Evolutionary conservation across 176 grass and related monocot genomes (phyloP).

Genomic region (Neostapfia colusana): DNA sequence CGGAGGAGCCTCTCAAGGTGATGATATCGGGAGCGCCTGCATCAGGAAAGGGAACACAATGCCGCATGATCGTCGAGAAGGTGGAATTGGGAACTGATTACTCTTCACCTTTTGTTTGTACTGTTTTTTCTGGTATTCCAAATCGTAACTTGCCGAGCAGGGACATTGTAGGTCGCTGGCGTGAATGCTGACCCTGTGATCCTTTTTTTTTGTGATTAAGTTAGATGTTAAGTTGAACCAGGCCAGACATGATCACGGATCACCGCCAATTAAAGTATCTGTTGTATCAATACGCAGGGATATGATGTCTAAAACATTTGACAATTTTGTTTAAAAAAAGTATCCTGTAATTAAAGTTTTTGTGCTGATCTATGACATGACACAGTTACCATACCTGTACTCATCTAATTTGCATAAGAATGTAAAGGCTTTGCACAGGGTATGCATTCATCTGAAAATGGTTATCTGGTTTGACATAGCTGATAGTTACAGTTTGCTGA

Average conservation of each 20-base stretch:
- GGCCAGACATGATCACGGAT: background rate
- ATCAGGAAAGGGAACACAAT: conserved; percentile 73
- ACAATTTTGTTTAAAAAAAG: background rate
- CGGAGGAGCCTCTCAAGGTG: conserved; percentile 51
- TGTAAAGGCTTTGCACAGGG: background rate
- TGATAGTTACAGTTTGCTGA: background rate
- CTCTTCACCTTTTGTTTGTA: background rate
- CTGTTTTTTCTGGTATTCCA: background rate
- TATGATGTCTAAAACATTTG: background rate
- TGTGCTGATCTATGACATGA: background rate
- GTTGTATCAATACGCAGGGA: background rate
- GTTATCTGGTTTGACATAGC: background rate
- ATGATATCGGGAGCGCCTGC: conserved; percentile 74
- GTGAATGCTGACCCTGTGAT: background rate
- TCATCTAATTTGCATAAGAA: conserved; percentile 2
- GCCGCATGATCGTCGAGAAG: conserved; percentile 65
- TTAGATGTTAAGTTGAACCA: background rate
- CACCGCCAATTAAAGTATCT: background rate
- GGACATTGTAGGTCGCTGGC: background rate
- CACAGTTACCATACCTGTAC: background rate
- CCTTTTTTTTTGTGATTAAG: background rate
- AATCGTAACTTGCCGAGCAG: background rate
- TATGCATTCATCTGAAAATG: conserved; percentile 12
- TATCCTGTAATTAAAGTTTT: background rate
- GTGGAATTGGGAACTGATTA: background rate